A percentile compares a stretch with the other conserved stretches of the same genome.
Evolutionary conservation across 2,329 filamentous ascomycete species (phyloP).

Genomic region (Sphaerulina musiva): DNA sequence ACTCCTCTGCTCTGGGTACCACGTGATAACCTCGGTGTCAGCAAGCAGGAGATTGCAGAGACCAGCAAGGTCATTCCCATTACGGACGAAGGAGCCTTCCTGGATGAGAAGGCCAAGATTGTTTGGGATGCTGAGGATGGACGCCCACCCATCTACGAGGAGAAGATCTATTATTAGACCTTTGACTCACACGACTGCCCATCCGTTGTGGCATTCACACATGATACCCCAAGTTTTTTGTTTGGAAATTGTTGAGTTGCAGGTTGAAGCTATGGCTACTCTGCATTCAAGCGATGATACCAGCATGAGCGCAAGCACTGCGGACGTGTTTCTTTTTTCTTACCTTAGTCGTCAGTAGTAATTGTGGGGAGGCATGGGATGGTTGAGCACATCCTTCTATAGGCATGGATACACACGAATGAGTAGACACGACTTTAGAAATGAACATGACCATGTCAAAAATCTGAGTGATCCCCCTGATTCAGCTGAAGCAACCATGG

Average conservation of each 20-base stretch:
- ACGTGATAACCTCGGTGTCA: constrained; percentile 65
- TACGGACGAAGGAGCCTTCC: constrained; percentile 66
- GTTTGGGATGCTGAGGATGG: constrained; percentile 52
- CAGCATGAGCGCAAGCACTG: neutral
- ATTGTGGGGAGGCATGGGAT: neutral
- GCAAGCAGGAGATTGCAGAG: constrained; percentile 68
- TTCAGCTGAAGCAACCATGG: too few relatives aligned
- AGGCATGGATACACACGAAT: neutral
- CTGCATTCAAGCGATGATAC: constrained; percentile 1
- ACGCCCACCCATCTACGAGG: constrained; percentile 53
- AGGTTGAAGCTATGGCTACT: constrained; percentile 3
- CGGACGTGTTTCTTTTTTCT: neutral
- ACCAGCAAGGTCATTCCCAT: constrained; percentile 67
- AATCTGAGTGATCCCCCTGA: too few relatives aligned
- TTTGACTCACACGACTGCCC: neutral
- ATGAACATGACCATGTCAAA: neutral
- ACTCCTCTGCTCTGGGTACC: constrained; percentile 79
- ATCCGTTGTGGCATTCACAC: neutral
- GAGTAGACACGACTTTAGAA: neutral
- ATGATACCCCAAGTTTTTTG: constrained; percentile 8
- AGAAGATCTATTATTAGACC: constrained; percentile 49
- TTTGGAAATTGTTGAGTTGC: neutral
- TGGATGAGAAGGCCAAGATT: constrained; percentile 65
- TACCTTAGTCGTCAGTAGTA: neutral
- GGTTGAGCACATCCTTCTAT: neutral